Evolutionary conservation across 192 early-diverging fungal species (phyloP).

Genomic region (Coemansia sp.): DNA sequence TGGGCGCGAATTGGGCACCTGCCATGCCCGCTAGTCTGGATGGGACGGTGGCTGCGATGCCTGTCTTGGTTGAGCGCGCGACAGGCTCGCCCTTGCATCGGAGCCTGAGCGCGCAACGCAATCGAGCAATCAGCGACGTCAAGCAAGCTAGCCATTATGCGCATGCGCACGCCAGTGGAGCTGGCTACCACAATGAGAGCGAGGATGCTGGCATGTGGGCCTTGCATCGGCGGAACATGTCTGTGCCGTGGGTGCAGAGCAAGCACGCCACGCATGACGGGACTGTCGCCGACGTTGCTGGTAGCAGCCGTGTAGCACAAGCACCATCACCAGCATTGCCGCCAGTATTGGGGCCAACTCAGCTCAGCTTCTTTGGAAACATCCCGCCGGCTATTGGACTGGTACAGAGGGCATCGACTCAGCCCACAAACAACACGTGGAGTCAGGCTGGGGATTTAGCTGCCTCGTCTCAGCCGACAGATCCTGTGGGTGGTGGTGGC

Average conservation of each 20-base stretch:
- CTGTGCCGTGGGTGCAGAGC: conserved; percentile 45
- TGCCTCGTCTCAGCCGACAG: neutral
- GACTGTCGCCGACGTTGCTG: neutral
- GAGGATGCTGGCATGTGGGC: neutral
- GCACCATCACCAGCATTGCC: conserved; percentile 1
- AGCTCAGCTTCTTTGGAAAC: conserved; percentile 28
- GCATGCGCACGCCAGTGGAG: conserved; percentile 13
- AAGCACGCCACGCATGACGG: conserved; percentile 10
- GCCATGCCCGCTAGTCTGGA: conserved; percentile 12
- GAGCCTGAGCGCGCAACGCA: conserved; percentile 32
- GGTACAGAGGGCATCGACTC: conserved; percentile 18
- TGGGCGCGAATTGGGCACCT: neutral
- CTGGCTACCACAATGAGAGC: neutral
- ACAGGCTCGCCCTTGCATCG: conserved; percentile 17
- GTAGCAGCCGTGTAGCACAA: neutral
- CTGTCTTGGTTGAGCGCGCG: neutral
- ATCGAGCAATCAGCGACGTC: conserved; percentile 45
- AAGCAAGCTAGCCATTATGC: conserved; percentile 1
- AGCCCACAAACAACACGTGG: conserved; percentile 7
- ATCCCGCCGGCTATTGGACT: conserved; percentile 3
- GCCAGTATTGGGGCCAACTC: neutral
- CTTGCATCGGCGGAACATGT: conserved; percentile 46
- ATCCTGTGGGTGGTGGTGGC: neutral
- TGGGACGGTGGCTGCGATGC: conserved; percentile 21
- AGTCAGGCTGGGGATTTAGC: neutral